Base-by-base conservation (phyloP, 148 eudicot genomes). In the Spergularia bocconei region DNA sequence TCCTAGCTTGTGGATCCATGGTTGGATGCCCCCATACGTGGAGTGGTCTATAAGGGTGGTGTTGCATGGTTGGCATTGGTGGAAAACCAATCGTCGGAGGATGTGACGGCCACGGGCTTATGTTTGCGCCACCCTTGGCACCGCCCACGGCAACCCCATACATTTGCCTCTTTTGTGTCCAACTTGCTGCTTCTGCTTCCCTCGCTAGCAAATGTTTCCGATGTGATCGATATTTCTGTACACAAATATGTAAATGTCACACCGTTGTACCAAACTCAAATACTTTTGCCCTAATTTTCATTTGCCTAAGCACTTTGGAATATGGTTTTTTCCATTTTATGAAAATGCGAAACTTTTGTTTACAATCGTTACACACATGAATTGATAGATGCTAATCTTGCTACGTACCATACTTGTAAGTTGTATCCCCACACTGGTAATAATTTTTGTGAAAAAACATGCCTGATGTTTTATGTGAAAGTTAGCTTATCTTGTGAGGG, bases 11-110 rank as follows among this genome's bases (percentile, higher is more conserved):
- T 72, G 75, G 77, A 12, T 91, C 93, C 60, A 82, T 75, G 11
- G 92, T 73, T 5, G 97, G 99, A 52, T 95, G 99, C 6, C 99
- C 98, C 99, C 99, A 95, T 23, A 95, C 99, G 71, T 92, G 99
- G 14, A 95, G 81, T 19, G 97, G 97, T 79, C 94, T 86, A 76
- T 85, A 83, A 81, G 84, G 89, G 67, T 81, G 89, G 67, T 81
- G 91, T 69, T 84, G 85, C 69, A 82, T 78, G n/a, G 85, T 60
- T 23, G 80, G 72, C 80, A 84, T 70, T 0, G 88, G 97, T 70
- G 99, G 99, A 66, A 90, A 92, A 11, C 97, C 92, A 75, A 92
- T 89, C 53, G 87, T 88, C 41, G 94, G 89, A 64, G 84, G 82
- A 75, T 76, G 79, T 89, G 63, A 77, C 88, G 63, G 79, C 83